Base-by-base conservation (phyloP, 2,329 filamentous ascomycete genomes). In the Aurifilum marmelostoma region DNA sequence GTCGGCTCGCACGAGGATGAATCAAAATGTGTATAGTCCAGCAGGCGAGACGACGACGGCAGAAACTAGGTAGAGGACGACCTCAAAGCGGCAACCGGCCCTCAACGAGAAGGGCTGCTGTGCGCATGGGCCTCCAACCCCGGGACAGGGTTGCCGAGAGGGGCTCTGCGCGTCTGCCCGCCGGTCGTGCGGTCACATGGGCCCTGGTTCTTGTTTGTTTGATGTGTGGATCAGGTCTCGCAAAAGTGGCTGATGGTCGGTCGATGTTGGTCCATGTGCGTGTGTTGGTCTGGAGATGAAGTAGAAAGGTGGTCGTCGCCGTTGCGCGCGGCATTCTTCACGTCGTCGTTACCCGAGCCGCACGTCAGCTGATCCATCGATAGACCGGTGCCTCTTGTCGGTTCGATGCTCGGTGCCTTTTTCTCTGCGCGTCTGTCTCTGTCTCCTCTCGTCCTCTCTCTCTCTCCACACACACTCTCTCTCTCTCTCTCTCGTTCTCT, bases 61-160 rank as follows among this genome's bases (percentile, higher is more conserved):
- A 52, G 65, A 41, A 39, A 47, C 39, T 52, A 64, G 50, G 59
- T 52, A 64, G 50, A 50, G 67, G 60, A 61, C 65, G 63, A 63
- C 52, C 58, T 67, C 50, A 34, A 61, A 63, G 54, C 27, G 27
- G 39, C 47, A 50, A 56, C 39, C 59, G 56, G 56, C 56, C 24
- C 47, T 52, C 47, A 27, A 69, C 24, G 14, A 66, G n/a, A 27
- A 29, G 11, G 27, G 21, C 24, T n/a, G 43, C 47, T 32, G 47
- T 9, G 64, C 18, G 63, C 32, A 65, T 41, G 59, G 47, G 43
- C n/a, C 27, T 65, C 5, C 37, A 9, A n/a, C n/a, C 58, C 62
- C 63, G 67, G 65, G 67, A 66, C 67, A 68, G 39, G 9, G 56
- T 58, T 58, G 67, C 62, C 24, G 21, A 47, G 37, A n/a, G 27